Evolutionary conservation across 192 early-diverging fungal genomes (phyloP), one percentile per base, ranked within the genome.

Genomic region (Umbelopsis sp.): DNA sequence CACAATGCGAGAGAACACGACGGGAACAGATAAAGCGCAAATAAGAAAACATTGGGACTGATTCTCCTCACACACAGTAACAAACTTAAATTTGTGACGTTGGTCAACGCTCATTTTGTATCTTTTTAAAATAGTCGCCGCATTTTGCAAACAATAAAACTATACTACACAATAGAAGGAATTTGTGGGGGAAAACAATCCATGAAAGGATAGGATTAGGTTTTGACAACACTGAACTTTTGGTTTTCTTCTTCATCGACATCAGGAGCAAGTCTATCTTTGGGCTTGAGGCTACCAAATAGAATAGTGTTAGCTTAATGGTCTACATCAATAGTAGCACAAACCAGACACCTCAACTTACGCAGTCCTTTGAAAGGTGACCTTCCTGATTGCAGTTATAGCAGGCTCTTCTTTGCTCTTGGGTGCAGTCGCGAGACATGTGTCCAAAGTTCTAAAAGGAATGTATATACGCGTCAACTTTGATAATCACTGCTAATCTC

Each of bases 361-460:
- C 47, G 80, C 80, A 81, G 68, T 81, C 80, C 9, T 76, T 72
- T 67, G 80, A 77, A 24, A 82, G 70, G 71, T 82, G 80, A 44
- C 80, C 80, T 43, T 65, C 70, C 44, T 81, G 75, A 56, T 73
- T 70, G 67, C 80, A 81, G 70, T 77, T 81, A 73, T 81, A 81
- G 76, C 80, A 81, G 25, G 76, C 47, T 49, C 47, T 49, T 21
- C n/a, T 49, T 49, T 49, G 47, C 47, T 49, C 47, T 21, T 49
- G 47, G 16, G 47, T 49, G 47, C 47, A 49, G 47, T 49, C 47
- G 47, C 47, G 47, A 49, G 47, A 49, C 47, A 49, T 49, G 47
- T 49, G 47, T 49, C 47, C 47, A 49, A 49, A 49, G 47, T 49
- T 49, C 47, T 49, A 49, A 12, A 21, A n/a, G 47, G 16, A n/a